phyloP scores from a whole-genome alignment of 139 green algal genomes.

The Tetratostichococcus sp. region DNA sequence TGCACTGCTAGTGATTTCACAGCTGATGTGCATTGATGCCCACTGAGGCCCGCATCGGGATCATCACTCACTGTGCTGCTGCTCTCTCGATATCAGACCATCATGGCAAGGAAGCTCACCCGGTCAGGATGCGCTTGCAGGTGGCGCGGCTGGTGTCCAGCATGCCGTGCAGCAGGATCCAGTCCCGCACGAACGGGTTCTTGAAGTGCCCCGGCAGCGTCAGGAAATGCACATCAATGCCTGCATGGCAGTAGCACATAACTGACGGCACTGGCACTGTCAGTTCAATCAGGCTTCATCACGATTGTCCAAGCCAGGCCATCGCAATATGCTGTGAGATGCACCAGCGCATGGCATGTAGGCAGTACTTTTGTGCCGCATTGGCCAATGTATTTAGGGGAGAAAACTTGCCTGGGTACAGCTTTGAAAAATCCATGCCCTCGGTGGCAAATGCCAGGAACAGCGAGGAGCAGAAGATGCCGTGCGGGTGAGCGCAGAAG shows the following conservation, averaged over 20 bases:
- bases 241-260: slow-evolving; percentile 8
- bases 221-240: slow-evolving; percentile 23
- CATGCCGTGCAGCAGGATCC: slow-evolving; percentile 42
- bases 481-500: slow-evolving; percentile 50
- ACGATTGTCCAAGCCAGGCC: no score
- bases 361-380: no score
- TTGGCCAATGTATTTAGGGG: no score
- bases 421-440: slow-evolving; percentile 29
- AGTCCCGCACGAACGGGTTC: slow-evolving; percentile 46
- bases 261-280: neutral
- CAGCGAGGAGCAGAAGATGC: slow-evolving; percentile 32
- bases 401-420: slow-evolving; percentile 42
- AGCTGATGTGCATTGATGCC: no score
- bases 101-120: no score
- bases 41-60: no score
- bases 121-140: slow-evolving; percentile 19
- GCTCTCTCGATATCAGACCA: no score
- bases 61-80: no score
- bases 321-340: no score
- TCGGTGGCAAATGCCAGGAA: slow-evolving; percentile 48
- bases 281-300: no score
- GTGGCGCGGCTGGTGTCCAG: slow-evolving; percentile 21
- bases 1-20: no score
- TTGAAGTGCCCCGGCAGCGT: slow-evolving; percentile 52
- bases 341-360: no score